These are phyloP conservation scores for Aspergillus alliaceus DNA, from an alignment of 2,329 filamentous ascomycete species.

Conservation along the genomic window DNA sequence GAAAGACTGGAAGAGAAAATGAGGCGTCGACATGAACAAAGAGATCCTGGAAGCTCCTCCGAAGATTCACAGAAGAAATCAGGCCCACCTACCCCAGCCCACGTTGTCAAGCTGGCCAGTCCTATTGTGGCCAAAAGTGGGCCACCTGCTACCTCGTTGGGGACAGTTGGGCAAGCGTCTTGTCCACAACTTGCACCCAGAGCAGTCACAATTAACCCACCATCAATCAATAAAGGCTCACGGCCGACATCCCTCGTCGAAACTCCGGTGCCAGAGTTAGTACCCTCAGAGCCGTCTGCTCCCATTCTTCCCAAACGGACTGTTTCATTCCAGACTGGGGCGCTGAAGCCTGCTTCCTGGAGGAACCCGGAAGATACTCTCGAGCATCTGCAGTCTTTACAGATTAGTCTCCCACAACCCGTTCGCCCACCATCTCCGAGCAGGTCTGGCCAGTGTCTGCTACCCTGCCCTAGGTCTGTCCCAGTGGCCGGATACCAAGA, in stretches of 20 bases:
- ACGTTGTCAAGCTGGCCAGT: neutral
- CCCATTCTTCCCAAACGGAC: slow-evolving; percentile 14
- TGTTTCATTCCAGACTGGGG: slow-evolving; percentile 19
- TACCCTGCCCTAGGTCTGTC: slow-evolving; percentile 67
- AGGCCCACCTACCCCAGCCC: neutral
- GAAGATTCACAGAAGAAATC: slow-evolving; percentile 1
- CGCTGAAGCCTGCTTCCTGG: slow-evolving; percentile 9
- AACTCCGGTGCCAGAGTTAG: slow-evolving; percentile 6
- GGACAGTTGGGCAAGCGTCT: neutral
- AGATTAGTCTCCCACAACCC: slow-evolving; percentile 13
- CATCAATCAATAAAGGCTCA: neutral
- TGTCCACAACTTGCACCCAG: neutral
- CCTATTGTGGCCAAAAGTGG: neutral
- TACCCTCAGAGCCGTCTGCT: slow-evolving; percentile 11
- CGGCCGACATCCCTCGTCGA: neutral
- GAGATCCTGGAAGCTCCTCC: slow-evolving; percentile 17
- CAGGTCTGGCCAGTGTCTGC: slow-evolving; percentile 44
- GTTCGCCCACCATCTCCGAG: slow-evolving; percentile 17
- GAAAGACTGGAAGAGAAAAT: slow-evolving; percentile 27
- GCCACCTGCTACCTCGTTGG: neutral
- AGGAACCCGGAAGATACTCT: slow-evolving; percentile 6
- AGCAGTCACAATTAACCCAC: neutral
- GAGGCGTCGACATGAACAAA: slow-evolving; percentile 27
- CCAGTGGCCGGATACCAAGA: slow-evolving; percentile 66
- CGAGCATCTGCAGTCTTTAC: slow-evolving; percentile 8